A percentile compares a stretch with the other conserved stretches of the same genome.
Conservation (phyloP, 139 green algal genomes). For the Mesostigma viride region DNA sequence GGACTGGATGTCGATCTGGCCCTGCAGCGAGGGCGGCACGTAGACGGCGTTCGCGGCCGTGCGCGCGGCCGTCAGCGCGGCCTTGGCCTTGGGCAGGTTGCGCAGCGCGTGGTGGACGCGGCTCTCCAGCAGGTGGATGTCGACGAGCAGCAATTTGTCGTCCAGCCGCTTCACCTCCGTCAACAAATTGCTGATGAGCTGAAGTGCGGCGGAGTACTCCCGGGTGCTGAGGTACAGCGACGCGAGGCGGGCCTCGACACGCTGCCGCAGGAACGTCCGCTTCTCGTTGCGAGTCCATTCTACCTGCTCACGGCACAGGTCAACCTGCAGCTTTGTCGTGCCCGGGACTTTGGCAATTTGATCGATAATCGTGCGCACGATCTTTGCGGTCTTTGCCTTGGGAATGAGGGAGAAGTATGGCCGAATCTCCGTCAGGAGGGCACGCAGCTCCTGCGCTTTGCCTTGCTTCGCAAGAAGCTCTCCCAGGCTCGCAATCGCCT, state of each 20-base stretch:
- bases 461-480: constrained; percentile 57
- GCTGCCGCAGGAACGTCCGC: constrained; percentile 89
- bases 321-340: constrained; percentile 72
- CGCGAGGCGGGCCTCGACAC: constrained; percentile 84
- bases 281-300: constrained; percentile 87
- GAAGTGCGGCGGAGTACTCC: constrained; percentile 64
- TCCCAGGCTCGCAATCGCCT: constrained; percentile 48
- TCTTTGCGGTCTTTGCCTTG: constrained; percentile 98
- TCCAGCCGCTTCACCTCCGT: constrained; percentile 93
- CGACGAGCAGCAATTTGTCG: constrained; percentile 96
- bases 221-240: constrained; percentile 65
- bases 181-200: constrained; percentile 65
- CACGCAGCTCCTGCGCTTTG: constrained; percentile 52
- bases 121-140: constrained; percentile 94
- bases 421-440: constrained; percentile 73
- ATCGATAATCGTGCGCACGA: constrained; percentile 90
- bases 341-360: constrained; percentile 74
- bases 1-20: constrained; percentile 59
- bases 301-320: constrained; percentile 86
- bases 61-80: constrained; percentile 79
- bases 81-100: constrained; percentile 85
- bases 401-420: constrained; percentile 74
- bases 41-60: constrained; percentile 96
- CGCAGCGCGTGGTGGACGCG: constrained; percentile 75
- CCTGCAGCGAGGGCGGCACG: constrained; percentile 76